Conservation (phyloP, 768 basidiomycete genomes). For the Pulveroboletus sp. region DNA sequence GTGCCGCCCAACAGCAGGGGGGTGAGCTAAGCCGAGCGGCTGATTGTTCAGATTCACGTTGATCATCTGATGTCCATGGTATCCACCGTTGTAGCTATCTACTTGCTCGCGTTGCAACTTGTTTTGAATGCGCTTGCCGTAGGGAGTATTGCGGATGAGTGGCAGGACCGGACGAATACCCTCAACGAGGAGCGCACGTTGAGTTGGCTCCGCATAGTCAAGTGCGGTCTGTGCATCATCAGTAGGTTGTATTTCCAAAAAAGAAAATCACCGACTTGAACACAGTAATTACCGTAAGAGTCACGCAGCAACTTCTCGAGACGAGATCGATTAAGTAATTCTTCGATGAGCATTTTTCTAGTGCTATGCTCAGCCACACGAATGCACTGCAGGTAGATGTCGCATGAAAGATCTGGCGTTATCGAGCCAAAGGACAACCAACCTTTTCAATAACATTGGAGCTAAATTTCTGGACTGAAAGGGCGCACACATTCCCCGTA, state of each 20-base stretch:
- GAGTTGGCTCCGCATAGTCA: constrained; percentile 94
- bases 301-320: constrained; percentile 95
- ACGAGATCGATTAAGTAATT: constrained; percentile 88
- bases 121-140: constrained; percentile 98
- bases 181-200: constrained; percentile 89
- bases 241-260: constrained; percentile 8
- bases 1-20: constrained; percentile 49
- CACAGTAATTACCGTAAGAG: constrained; percentile 95
- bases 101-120: constrained; percentile 94
- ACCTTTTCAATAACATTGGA: constrained; percentile 99
- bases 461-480: constrained; percentile 99
- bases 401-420: background rate
- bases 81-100: constrained; percentile 55
- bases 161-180: constrained; percentile 98
- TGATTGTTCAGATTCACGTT: constrained; percentile 54
- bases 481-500: constrained; percentile 92
- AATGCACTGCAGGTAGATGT: constrained; percentile 46
- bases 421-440: background rate
- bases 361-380: constrained; percentile 96
- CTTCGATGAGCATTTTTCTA: constrained; percentile 91
- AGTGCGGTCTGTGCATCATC: constrained; percentile 70
- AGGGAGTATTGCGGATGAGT: constrained; percentile 97
- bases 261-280: constrained; percentile 52
- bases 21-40: constrained; percentile 43
- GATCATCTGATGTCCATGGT: constrained; percentile 58